Conservation (phyloP, 2,329 filamentous ascomycete species). For the Aspergillus spinulosporus region DNA sequence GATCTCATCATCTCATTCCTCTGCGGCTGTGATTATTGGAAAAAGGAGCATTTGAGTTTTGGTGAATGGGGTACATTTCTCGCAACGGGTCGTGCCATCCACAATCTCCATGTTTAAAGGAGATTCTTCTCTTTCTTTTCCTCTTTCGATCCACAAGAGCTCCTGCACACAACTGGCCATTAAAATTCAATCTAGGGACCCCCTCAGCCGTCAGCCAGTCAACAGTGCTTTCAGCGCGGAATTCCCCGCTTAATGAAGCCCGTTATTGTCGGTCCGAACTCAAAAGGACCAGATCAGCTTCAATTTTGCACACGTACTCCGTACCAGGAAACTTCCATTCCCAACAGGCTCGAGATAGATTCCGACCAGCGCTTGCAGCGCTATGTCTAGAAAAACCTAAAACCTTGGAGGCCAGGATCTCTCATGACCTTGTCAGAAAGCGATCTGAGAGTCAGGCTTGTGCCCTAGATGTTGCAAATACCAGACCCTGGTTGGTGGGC, state of each 20-base stretch:
- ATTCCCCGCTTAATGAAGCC: constrained; percentile 1
- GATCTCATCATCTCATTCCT: neutral
- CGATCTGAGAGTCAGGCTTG: constrained; percentile 13
- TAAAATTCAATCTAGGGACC: neutral
- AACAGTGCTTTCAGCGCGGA: constrained; percentile 1
- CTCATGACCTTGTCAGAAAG: constrained; percentile 16
- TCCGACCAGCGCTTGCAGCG: constrained; percentile 19
- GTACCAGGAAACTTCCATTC: neutral
- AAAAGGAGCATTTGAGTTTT: constrained; percentile 18
- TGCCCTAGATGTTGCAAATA: constrained; percentile 4
- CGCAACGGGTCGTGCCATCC: constrained; percentile 9
- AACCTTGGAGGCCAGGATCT: neutral
- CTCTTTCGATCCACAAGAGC: constrained; percentile 3
- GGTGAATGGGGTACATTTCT: constrained; percentile 8
- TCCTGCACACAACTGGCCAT: neutral
- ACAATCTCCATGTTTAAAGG: neutral
- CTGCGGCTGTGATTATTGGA: neutral
- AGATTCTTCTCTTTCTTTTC: neutral
- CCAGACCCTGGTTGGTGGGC: constrained; percentile 8
- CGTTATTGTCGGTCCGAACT: neutral
- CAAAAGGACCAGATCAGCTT: constrained; percentile 2
- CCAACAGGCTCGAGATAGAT: neutral
- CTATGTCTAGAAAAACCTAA: constrained; percentile 11
- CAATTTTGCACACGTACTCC: neutral
- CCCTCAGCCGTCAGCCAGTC: neutral